Base-by-base conservation (phyloP, 352 stramenopile genomes). In the Phytopythium boreale region DNA sequence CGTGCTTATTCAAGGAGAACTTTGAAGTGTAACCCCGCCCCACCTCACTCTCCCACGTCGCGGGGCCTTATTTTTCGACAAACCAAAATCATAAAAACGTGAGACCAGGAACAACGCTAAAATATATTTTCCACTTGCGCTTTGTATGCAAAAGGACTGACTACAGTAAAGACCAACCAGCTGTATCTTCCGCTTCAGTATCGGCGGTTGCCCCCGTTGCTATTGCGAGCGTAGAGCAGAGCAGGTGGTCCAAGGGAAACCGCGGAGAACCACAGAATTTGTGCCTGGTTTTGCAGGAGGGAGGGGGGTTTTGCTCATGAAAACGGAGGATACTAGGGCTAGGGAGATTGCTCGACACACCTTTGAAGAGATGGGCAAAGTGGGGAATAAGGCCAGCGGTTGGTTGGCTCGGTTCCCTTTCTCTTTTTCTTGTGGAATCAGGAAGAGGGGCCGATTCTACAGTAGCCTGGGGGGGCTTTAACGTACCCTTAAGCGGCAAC, bases 241-340 rank as follows among this genome's bases (percentile, higher is more conserved):
- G 43, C 43, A 50, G 43, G 19, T 50, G 43, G 43, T 50, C 20
- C 43, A 26, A 50, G 43, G 20, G 43, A 50, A 50, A 26, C 11
- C 22, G 11, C 22, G 46, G 46, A 31, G 46, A 52, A 31, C 46
- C 46, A 52, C 46, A 52, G 46, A 29, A 29, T 52, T 52, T 52
- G 22, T 15, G n/a, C 46, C 8, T 50, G 43, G 43, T 50, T 50
- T 50, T 50, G 19, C 43, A 6, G 43, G 11, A 50, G 19, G 43
- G 20, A 50, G 19, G 36, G 41, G 39, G 41, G 41, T 46, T 46
- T 22, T 46, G 7, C 43, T 27, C 46, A 20, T 20, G 12, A 52
- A 56, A 56, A 56, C 14, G 49, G 24, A 36, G 24, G 47, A 34
- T 56, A 56, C 49, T 56, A 39, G 49, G 49, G 49, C 17, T 51